These are phyloP conservation scores for Wickerhamomyces rabaulensis DNA, from an alignment of 805 yeast species.

Conservation along the genomic window DNA sequence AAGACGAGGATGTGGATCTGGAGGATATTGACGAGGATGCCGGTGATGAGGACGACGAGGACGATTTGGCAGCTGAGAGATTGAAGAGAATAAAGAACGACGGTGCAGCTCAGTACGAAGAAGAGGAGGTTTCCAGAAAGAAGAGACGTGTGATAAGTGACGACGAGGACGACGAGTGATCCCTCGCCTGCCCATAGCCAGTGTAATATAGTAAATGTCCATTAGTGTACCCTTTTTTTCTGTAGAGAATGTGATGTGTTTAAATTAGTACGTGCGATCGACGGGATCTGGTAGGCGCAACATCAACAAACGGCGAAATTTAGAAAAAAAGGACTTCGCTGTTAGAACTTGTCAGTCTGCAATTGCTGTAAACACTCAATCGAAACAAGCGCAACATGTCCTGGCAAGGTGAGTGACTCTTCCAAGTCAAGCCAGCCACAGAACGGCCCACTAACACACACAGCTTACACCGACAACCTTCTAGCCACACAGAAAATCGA, in stretches of 20 bases:
- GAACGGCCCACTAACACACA: neutral
- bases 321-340: neutral
- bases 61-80: constrained; percentile 35
- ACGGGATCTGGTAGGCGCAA: neutral
- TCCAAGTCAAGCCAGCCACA: too few relatives aligned
- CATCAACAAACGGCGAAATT: neutral
- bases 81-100: constrained; percentile 30
- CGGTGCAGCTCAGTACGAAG: constrained; percentile 47
- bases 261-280: too few relatives aligned
- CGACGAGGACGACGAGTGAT: constrained; percentile 44
- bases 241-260: too few relatives aligned
- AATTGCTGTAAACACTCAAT: too few relatives aligned
- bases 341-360: too few relatives aligned
- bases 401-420: constrained; percentile 48
- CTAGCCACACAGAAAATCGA: constrained; percentile 84
- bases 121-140: constrained; percentile 28
- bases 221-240: too few relatives aligned
- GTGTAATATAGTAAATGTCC: neutral
- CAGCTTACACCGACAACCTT: constrained; percentile 94
- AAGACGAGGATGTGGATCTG: constrained; percentile 42
- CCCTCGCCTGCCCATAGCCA: too few relatives aligned
- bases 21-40: constrained; percentile 33
- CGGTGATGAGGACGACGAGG: constrained; percentile 38
- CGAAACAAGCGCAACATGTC: constrained; percentile 27
- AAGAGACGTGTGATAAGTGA: constrained; percentile 46